Conservation (phyloP, 352 stramenopile species). For the Pythium aristosporum region DNA sequence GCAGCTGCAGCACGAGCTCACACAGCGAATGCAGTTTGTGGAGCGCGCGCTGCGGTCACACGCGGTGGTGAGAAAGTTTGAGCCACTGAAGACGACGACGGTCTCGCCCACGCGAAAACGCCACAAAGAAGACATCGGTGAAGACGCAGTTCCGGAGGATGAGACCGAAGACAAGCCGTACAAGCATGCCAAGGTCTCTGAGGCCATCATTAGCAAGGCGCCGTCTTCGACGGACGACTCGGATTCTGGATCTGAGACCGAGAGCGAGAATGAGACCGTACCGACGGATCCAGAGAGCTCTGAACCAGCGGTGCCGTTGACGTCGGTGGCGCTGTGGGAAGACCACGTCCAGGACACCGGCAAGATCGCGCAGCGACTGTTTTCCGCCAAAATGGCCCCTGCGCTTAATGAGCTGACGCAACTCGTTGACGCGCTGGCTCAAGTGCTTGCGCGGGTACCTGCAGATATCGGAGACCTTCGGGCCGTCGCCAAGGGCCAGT, state of each 20-base stretch:
- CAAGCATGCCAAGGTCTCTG: background rate
- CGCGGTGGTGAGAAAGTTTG: background rate
- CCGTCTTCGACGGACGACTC: background rate
- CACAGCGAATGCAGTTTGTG: background rate
- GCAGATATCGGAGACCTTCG: background rate
- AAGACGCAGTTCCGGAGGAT: too few relatives aligned
- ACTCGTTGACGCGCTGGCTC: background rate
- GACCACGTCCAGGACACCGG: background rate
- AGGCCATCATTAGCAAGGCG: background rate
- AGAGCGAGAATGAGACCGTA: conserved; percentile 10
- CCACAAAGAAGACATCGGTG: too few relatives aligned
- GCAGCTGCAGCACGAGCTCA: background rate
- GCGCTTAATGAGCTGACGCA: background rate
- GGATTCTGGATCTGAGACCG: conserved; percentile 2
- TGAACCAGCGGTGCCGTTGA: too few relatives aligned
- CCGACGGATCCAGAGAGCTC: background rate
- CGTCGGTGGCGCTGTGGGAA: background rate
- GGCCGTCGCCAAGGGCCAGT: background rate
- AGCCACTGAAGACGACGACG: background rate
- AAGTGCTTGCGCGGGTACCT: background rate
- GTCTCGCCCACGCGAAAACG: background rate
- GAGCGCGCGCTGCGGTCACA: background rate
- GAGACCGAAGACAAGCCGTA: background rate
- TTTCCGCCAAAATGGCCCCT: background rate
- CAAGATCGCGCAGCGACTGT: background rate